Percentiles rank a stretch among this genome's conserved stretches.
phyloP scores from a whole-genome alignment of 257 asterid species.

The Fraxinus excelsior region DNA sequence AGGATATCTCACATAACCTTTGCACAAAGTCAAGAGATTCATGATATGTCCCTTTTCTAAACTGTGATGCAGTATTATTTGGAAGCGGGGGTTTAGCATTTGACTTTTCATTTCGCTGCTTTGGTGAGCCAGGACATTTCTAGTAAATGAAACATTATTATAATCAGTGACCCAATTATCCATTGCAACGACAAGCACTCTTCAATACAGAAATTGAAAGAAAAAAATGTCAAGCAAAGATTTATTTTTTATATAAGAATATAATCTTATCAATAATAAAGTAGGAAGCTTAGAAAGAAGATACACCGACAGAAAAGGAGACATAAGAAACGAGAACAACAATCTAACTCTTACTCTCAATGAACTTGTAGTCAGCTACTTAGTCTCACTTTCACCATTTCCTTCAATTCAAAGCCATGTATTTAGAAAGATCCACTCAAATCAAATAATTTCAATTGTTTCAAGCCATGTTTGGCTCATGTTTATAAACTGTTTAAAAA shows the following conservation, averaged over 20 bases:
- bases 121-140: conserved; percentile 82
- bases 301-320: neutral
- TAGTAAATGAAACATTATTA: conserved; percentile 27
- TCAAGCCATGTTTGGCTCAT: neutral
- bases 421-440: neutral
- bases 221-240: neutral
- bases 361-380: neutral
- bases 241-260: neutral
- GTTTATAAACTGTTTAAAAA: no score
- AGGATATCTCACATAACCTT: conserved; percentile 87
- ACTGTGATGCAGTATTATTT: conserved; percentile 65
- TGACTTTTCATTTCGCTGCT: conserved; percentile 58
- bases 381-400: neutral
- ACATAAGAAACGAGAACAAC: neutral
- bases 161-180: neutral
- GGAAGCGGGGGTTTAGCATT: conserved; percentile 95
- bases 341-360: neutral
- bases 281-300: neutral
- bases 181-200: neutral
- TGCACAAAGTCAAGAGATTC: conserved; percentile 96
- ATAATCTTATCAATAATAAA: neutral
- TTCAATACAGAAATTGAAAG: conserved; percentile 17
- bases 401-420: neutral
- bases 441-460: neutral
- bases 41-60: conserved; percentile 91